These are phyloP conservation scores for Musa acuminata DNA, from an alignment of 176 grass and related monocot species.

Conservation along the genomic window DNA sequence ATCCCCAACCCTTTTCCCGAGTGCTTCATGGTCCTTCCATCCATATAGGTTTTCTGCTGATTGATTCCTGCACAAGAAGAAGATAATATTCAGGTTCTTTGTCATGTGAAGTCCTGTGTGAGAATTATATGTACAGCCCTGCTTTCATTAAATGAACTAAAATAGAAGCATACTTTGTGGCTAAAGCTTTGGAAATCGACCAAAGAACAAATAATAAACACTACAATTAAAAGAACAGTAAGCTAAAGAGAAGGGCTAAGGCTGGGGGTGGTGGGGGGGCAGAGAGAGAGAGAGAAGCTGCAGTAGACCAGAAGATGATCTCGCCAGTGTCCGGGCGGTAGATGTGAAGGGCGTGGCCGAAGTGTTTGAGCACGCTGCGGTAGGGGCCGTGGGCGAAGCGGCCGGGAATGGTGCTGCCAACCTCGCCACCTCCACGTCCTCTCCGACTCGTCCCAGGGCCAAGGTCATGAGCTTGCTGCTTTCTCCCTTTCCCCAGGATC, in stretches of 20 bases:
- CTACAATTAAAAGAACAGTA: too few species aligned
- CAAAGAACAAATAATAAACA: too few species aligned
- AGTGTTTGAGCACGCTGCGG: not conserved
- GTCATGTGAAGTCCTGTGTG: too few species aligned
- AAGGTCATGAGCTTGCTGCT: not conserved
- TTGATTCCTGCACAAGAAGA: conserved; percentile 2
- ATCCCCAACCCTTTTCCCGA: not conserved
- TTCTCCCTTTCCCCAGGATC: not conserved
- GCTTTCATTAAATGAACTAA: too few species aligned
- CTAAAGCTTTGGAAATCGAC: too few species aligned
- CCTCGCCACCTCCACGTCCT: not conserved
- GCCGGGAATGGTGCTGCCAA: not conserved
- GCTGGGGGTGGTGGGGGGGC: not conserved
- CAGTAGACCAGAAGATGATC: conserved; percentile 14
- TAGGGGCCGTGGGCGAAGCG: not conserved
- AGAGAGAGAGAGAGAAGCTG: not conserved
- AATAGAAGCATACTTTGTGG: too few species aligned
- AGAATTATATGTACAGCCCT: too few species aligned
- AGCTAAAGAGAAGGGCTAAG: not conserved
- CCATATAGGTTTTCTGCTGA: conserved; percentile 16
- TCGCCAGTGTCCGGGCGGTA: conserved; percentile 9
- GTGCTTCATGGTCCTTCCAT: conserved; percentile 13
- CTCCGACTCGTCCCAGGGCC: too few species aligned
- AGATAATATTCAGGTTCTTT: not conserved
- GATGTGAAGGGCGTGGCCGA: conserved; percentile 19